These are phyloP conservation scores for Pichia manshurica DNA, from an alignment of 805 yeast genomes.

Conservation along the genomic window DNA sequence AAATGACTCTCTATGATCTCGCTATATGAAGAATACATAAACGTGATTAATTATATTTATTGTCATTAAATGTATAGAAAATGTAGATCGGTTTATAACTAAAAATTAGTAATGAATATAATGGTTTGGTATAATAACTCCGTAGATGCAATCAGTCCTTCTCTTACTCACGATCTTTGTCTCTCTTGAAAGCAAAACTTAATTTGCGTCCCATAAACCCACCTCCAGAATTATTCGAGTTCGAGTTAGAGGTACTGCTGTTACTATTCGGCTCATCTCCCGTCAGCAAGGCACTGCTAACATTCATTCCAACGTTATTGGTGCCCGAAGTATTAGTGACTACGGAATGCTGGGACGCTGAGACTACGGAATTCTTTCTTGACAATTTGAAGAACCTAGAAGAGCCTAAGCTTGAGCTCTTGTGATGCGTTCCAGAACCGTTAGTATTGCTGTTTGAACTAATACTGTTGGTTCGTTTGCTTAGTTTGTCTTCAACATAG, in stretches of 20 bases:
- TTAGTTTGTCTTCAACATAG: slow-evolving; percentile 5
- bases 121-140: too few relatives aligned
- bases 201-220: slow-evolving; percentile 23
- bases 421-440: slow-evolving; percentile 1
- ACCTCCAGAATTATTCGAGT: background rate
- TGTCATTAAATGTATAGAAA: too few relatives aligned
- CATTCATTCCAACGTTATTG: background rate
- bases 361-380: slow-evolving; percentile 9
- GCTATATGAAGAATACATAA: too few relatives aligned
- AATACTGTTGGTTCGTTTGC: slow-evolving; percentile 3
- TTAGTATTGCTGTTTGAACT: background rate
- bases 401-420: slow-evolving; percentile 15
- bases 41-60: too few relatives aligned
- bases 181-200: slow-evolving; percentile 29
- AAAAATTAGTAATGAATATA: too few relatives aligned
- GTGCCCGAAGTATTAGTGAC: background rate
- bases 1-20: too few relatives aligned
- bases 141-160: too few relatives aligned
- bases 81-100: too few relatives aligned
- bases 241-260: background rate
- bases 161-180: slow-evolving; percentile 25
- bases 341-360: slow-evolving; percentile 5
- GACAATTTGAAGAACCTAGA: slow-evolving; percentile 29
- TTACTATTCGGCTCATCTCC: slow-evolving; percentile 10
- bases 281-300: slow-evolving; percentile 1